Base-by-base conservation (phyloP, 306 rosid genomes). In the Quillaja saponaria region DNA sequence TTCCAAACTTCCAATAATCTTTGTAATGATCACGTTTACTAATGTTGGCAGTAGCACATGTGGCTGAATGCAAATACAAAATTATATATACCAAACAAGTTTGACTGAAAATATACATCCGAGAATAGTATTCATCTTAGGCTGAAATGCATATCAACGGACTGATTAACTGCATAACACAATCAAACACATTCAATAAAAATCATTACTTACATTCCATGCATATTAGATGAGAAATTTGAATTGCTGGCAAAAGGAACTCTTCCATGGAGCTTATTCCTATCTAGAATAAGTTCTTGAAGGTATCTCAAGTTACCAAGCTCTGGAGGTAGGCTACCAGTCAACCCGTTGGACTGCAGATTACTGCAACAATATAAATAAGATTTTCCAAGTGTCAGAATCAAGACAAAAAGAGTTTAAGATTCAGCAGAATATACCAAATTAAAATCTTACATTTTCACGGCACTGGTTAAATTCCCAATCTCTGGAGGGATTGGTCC, bases 401-500 rank as follows among this genome's bases (percentile, higher is more conserved):
- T 46, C 39, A 68, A 54, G 55, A 49, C 35, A 13, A 15, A 46
- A 9, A 46, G 38, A 55, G 49, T 12, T 10, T 21, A 63, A 72
- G 49, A 72, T 63, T 37, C 25, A 47, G 34, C 9, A 65, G n/a
- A 46, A 58, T 64, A 18, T 2, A 44, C 28, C 62, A 55, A 42
- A 63, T 58, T 53, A 60, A 67, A 72, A 47, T 66, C 69, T 71
- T 84, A 94, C 99, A 94, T 83, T 84, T 66, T 85, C 82, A 72
- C 75, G 56, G 71, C 41, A 64, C 58, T 76, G 41, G 82, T 65
- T 72, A 82, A 73, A 72, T 82, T 80, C 68, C 95, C 99, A 52
- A 90, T 60, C 84, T 87, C 96, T 6, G 81, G 76, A 74, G 99
- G 99, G 79, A 94, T 85, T 14, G 85, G 82, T 55, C 99, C 99